Conservation (phyloP, 306 rosid species). For the Trifolium dubium region DNA sequence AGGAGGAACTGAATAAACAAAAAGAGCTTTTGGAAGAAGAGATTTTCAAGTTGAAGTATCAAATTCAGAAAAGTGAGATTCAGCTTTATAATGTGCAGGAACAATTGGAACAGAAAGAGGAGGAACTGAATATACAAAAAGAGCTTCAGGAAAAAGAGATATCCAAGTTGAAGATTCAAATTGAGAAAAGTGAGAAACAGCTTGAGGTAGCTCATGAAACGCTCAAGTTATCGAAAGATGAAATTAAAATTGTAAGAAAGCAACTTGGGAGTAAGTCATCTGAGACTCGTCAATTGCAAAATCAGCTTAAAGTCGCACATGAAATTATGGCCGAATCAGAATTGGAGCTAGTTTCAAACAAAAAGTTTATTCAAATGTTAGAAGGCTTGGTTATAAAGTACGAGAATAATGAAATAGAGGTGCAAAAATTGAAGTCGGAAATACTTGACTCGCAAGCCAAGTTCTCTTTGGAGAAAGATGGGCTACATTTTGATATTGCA, state of each 20-base stretch:
- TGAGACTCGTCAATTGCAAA: conserved; percentile 45
- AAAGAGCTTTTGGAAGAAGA: neutral
- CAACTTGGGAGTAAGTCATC: conserved; percentile 46
- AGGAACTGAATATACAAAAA: conserved; percentile 51
- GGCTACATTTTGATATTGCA: conserved; percentile 47
- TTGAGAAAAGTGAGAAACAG: conserved; percentile 14
- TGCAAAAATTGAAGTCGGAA: conserved; percentile 55
- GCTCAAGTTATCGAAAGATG: conserved; percentile 53
- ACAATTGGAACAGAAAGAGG: conserved; percentile 49
- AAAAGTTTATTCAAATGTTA: conserved; percentile 47
- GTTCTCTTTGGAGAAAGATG: conserved; percentile 50
- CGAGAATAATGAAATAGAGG: conserved; percentile 46
- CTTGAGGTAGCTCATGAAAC: conserved; percentile 34
- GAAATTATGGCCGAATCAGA: conserved; percentile 44
- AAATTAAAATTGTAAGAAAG: conserved; percentile 49
- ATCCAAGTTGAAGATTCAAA: conserved; percentile 50
- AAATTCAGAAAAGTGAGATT: conserved; percentile 44
- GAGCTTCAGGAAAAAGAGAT: neutral
- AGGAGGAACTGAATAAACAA: neutral
- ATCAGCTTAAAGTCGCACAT: conserved; percentile 50
- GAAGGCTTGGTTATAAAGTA: conserved; percentile 46
- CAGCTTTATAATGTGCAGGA: conserved; percentile 41
- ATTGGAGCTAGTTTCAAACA: conserved; percentile 46
- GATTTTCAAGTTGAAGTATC: neutral
- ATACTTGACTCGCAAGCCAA: conserved; percentile 44